phyloP scores from a whole-genome alignment of 164 flowering plant genomes.

The Sedum album region DNA sequence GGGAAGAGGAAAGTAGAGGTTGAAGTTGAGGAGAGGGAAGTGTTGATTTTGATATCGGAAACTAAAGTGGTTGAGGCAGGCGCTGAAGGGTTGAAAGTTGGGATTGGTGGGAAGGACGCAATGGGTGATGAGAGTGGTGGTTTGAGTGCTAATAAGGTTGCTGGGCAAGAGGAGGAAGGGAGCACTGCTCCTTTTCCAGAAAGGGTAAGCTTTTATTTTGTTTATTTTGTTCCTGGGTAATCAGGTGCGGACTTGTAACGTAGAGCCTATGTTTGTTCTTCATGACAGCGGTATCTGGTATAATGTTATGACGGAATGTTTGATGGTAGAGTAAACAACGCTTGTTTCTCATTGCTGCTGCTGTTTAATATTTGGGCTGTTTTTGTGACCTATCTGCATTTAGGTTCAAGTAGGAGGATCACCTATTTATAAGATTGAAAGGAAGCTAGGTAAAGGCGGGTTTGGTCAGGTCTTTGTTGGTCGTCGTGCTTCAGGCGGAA shows the following conservation, averaged over 20 bases:
- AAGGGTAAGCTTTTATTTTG: conserved; percentile 27
- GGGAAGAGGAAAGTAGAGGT: neutral
- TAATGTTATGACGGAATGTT: too few relatives aligned
- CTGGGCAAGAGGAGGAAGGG: conserved; percentile 62
- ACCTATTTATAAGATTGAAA: conserved; percentile 39
- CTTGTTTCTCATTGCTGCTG: neutral
- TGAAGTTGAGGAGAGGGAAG: neutral
- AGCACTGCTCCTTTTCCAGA: conserved; percentile 68
- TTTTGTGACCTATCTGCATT: neutral
- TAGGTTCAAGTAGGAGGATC: conserved; percentile 29
- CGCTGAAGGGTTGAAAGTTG: conserved; percentile 1
- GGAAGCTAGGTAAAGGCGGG: conserved; percentile 56
- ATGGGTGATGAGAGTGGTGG: conserved; percentile 68
- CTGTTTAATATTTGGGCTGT: neutral
- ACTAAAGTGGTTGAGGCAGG: neutral
- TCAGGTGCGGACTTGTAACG: too few relatives aligned
- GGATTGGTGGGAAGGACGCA: conserved; percentile 1
- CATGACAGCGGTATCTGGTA: too few relatives aligned
- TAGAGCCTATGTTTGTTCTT: neutral
- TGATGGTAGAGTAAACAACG: too few relatives aligned
- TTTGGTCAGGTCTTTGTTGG: conserved; percentile 61
- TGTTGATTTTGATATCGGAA: neutral
- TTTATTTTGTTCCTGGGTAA: too few relatives aligned
- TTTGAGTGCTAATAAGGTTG: conserved; percentile 60
- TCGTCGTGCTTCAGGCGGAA: conserved; percentile 23